Evolutionary conservation across 2,329 filamentous ascomycete species (phyloP).

Genomic region (Cordyceps javanica): DNA sequence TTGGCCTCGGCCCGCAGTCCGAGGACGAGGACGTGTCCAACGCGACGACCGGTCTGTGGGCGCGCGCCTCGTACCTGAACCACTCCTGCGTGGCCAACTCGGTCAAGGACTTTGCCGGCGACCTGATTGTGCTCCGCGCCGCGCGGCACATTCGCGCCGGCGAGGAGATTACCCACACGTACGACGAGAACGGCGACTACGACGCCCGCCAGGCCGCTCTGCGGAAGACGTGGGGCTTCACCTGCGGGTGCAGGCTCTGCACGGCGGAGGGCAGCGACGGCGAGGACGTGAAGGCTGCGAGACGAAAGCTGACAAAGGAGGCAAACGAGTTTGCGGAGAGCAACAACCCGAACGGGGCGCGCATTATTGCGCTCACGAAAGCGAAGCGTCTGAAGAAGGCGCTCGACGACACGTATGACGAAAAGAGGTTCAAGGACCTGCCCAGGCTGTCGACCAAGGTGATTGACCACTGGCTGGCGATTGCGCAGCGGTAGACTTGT

Average conservation of each 20-base stretch:
- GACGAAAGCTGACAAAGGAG: slow-evolving; percentile 18
- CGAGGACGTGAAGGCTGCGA: slow-evolving; percentile 14
- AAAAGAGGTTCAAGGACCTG: slow-evolving; percentile 19
- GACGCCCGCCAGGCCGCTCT: slow-evolving; percentile 19
- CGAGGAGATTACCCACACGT: slow-evolving; percentile 29
- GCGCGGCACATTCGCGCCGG: slow-evolving; percentile 23
- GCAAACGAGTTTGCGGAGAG: slow-evolving; percentile 17
- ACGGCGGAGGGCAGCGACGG: slow-evolving; percentile 22
- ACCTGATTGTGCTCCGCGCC: slow-evolving; percentile 33
- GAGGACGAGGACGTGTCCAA: slow-evolving; percentile 24
- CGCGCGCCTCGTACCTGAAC: slow-evolving; percentile 34
- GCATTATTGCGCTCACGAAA: slow-evolving; percentile 17
- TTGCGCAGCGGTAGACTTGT: slow-evolving; percentile 6
- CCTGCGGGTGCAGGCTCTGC: slow-evolving; percentile 31
- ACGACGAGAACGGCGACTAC: slow-evolving; percentile 24
- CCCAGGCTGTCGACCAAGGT: slow-evolving; percentile 18
- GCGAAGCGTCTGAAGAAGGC: slow-evolving; percentile 20
- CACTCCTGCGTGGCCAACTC: slow-evolving; percentile 34
- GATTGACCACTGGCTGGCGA: slow-evolving; percentile 25
- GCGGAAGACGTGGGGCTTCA: slow-evolving; percentile 30
- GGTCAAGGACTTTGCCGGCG: slow-evolving; percentile 32
- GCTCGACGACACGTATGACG: slow-evolving; percentile 25
- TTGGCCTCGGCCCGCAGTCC: slow-evolving; percentile 24
- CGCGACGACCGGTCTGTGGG: slow-evolving; percentile 33
- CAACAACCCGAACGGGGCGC: slow-evolving; percentile 12